Evolutionary conservation across 1,284 basidiomycete genomes (phyloP).

Genomic region (Anthracocystis setariae): DNA sequence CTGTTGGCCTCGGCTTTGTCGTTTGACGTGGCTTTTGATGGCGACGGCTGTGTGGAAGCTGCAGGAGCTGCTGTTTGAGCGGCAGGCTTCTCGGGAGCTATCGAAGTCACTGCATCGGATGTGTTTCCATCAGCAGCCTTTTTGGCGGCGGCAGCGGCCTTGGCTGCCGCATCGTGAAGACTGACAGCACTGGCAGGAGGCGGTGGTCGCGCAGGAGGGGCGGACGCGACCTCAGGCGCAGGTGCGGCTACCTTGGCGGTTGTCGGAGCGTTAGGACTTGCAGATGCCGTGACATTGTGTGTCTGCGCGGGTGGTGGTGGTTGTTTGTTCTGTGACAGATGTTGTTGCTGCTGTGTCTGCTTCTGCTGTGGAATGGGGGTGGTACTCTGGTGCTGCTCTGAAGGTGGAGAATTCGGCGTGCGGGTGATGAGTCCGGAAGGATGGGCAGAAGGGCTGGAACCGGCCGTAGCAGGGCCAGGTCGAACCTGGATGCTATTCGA

Average conservation of each 20-base stretch:
- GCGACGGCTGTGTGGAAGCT: not conserved
- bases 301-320: conserved; percentile 1
- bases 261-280: not conserved
- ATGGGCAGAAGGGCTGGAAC: conserved; percentile 25
- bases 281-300: conserved; percentile 6
- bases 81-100: conserved; percentile 9
- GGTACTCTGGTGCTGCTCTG: not conserved
- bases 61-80: not conserved
- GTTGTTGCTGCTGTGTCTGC: conserved; percentile 24
- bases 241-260: not conserved
- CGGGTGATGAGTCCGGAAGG: conserved; percentile 4
- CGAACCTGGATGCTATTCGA: conserved; percentile 46
- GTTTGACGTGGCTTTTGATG: not conserved
- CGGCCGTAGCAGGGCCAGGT: conserved; percentile 50
- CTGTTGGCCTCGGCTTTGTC: conserved; percentile 5
- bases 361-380: conserved; percentile 12
- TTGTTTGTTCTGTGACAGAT: conserved; percentile 1
- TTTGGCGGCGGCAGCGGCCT: conserved; percentile 25
- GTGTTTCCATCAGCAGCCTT: conserved; percentile 6
- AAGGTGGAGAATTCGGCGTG: conserved; percentile 23
- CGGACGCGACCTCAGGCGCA: not conserved
- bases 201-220: conserved; percentile 15
- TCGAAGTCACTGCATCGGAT: conserved; percentile 4
- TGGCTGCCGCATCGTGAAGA: conserved; percentile 30
- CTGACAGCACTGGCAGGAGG: conserved; percentile 39